Conservation (phyloP, 345 rosid species). For the Eucalyptus leucophloia region DNA sequence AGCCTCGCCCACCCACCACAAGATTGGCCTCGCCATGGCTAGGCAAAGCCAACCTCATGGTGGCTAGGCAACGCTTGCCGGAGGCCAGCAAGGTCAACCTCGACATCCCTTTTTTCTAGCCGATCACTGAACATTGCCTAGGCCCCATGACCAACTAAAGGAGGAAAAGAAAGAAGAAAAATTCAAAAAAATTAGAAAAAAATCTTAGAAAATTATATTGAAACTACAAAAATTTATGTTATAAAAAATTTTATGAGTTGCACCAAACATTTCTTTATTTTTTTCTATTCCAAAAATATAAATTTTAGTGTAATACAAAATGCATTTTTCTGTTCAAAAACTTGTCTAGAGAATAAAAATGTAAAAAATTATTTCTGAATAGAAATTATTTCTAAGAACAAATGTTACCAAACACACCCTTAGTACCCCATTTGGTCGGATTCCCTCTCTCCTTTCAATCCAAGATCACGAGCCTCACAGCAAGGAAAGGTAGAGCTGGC, state of each 20-base stretch:
- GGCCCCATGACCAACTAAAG: neutral
- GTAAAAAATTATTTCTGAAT: too few relatives aligned
- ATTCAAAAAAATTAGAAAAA: neutral
- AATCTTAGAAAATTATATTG: too few relatives aligned
- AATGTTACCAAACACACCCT: neutral
- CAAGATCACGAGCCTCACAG: neutral
- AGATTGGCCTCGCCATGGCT: neutral
- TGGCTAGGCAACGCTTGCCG: neutral
- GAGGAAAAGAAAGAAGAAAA: neutral
- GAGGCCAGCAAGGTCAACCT: neutral
- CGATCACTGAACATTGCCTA: rapidly evolving
- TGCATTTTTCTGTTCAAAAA: neutral
- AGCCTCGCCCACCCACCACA: neutral
- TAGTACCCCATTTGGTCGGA: neutral
- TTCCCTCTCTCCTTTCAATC: neutral
- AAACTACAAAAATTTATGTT: too few relatives aligned
- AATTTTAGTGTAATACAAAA: neutral
- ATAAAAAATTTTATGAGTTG: too few relatives aligned
- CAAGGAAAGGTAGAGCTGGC: neutral
- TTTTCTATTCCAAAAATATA: too few relatives aligned
- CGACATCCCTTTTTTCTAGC: too few relatives aligned
- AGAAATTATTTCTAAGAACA: too few relatives aligned
- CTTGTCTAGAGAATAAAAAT: too few relatives aligned
- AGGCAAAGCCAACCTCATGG: too few relatives aligned
- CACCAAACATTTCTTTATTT: neutral